Base-by-base conservation (phyloP, 2,329 filamentous ascomycete species). In the Colletotrichum liriopes region DNA sequence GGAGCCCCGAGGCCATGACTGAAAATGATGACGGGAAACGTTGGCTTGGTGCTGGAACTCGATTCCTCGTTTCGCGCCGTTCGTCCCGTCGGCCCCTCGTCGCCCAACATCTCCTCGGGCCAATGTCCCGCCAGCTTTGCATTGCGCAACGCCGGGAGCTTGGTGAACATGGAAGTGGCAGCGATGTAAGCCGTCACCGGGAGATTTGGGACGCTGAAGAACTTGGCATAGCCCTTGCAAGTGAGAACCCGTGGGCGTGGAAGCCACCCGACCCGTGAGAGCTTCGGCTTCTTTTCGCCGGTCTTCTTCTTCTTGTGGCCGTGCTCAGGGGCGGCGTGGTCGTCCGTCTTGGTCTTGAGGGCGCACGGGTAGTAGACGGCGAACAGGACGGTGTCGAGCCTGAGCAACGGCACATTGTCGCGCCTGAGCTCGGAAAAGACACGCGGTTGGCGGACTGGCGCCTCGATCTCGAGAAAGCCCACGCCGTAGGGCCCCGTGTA, bases 401-500 rank as follows among this genome's bases (percentile, higher is more conserved):
- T 82, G 72, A 86, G 77, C 2, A 84, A 81, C 32, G 81, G 81
- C 60, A 79, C 80, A 47, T 80, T 78, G 59, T 83, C 78, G 54
- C 83, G 79, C 72, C 82, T 83, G 70, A 85, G 82, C 72, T 78
- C 77, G 18, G 82, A 86, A 65, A 86, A 81, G 14, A 79, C 78
- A 29, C 82, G 79, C 16, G 84, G 83, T 1, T 81, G 70, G 16
- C 82, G 78, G 20, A 86, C 86, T 6, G 91, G 90, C 37, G 93
- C 86, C 79, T 93, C 91, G 68, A 92, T 84, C 75, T 93, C 91
- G 78, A 93, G 86, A 16, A 90, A 92, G 35, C 92, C 92, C 51
- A 94, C 92, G 73, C 87, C 87, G 79, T 93, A 92, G 0, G 90
- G 90, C 0, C 92, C 92, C 1, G 88, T 86, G 77, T 92, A 92